These are phyloP conservation scores for Citrus glauca DNA, from an alignment of 345 rosid species.

Conservation along the genomic window DNA sequence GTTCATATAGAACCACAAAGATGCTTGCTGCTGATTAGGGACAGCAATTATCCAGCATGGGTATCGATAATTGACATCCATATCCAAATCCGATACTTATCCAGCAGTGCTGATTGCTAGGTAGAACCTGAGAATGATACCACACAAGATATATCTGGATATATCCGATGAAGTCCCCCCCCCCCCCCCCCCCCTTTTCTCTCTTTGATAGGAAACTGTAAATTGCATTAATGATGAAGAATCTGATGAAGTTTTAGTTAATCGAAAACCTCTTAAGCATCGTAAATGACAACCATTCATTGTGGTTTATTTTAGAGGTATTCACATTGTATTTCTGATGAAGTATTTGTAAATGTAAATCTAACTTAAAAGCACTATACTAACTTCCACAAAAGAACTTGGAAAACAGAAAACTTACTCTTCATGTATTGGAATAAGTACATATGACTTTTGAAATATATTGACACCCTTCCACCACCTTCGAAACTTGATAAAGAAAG, in stretches of 20 bases:
- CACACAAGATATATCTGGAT: background rate
- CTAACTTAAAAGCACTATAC: background rate
- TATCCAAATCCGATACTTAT: no score
- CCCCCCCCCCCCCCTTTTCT: no score
- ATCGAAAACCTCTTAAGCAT: background rate
- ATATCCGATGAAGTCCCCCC: background rate
- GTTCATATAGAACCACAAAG: background rate
- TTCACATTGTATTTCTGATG: background rate
- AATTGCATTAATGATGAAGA: no score
- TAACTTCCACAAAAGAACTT: background rate
- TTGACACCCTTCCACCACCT: constrained; percentile 97
- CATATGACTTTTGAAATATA: constrained; percentile 81
- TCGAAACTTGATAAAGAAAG: constrained; percentile 69
- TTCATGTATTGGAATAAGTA: constrained; percentile 86
- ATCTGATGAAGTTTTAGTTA: background rate
- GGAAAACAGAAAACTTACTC: constrained; percentile 48
- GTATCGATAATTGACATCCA: no score
- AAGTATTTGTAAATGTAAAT: no score
- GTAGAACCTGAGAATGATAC: background rate
- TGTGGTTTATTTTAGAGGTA: background rate
- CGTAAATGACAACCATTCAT: background rate
- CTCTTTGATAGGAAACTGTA: no score
- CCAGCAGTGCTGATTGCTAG: background rate
- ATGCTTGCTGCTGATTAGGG: background rate
- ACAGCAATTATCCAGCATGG: no score